Evolutionary conservation across 2,329 filamentous ascomycete species (phyloP), one percentile per base, ranked within the genome.

Genomic region (Westerdykella ornata): DNA sequence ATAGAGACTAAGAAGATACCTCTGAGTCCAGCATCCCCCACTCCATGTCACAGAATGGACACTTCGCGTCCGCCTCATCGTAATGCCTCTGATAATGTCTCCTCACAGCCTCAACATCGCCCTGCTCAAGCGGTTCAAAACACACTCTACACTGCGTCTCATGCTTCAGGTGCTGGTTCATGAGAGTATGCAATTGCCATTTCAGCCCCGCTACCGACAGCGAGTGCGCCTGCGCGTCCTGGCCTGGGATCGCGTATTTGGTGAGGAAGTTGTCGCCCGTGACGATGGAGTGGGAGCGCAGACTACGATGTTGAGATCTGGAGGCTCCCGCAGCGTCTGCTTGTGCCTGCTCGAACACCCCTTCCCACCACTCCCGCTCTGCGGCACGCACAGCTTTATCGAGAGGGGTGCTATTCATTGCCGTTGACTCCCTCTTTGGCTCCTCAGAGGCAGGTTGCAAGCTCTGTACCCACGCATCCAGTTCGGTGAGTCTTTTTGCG

Each of bases 191-290:
- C 1, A 47, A 19, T 15, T 49, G 39, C 29, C 45, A 44, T 35
- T 49, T 49, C 15, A 49, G 37, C 36, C 47, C 44, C 12, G 35
- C 42, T 9, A 47, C 40, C 8, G 49, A 43, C 42, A 52, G 44
- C 17, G 29, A 31, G 13, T 49, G 40, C 12, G 44, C 44, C 11
- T 48, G 42, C 3, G 42, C 17, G n/a, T 41, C 29, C 2, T 47
- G 20, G 12, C 44, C 29, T 5, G 44, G 38, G 12, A 43, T 18
- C 6, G 20, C 14, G 12, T 26, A 26, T 26, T 11, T 11, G 8
- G 22, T 8, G 22, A 26, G 12, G 4, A 11, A 26, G 12, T 26
- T 9, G 12, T 26, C 22, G 7, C 12, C 7, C 22, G 22, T 26
- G 22, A 26, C 22, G 3, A 26, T 26, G 22, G 38, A 40, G 11